Conservation (phyloP, 345 rosid species). For the Viola odorata region DNA sequence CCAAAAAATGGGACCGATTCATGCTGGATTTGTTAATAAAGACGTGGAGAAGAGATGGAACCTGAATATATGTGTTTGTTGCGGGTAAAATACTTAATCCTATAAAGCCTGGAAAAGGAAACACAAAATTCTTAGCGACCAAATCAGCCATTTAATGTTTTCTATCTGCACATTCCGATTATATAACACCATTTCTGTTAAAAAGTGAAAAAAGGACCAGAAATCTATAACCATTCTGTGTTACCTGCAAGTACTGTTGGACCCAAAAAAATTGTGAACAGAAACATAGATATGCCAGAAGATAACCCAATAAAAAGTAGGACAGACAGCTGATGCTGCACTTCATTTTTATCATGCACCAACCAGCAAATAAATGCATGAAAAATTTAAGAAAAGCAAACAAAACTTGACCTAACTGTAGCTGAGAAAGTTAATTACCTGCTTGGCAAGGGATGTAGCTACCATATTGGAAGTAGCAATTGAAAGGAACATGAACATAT, state of each 20-base stretch:
- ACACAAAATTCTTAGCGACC: neutral
- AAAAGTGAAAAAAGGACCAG: neutral
- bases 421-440: too few species aligned
- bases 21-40: too few species aligned
- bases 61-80: slow-evolving; percentile 23
- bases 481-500: slow-evolving; percentile 48
- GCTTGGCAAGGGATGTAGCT: slow-evolving; percentile 41
- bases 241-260: slow-evolving; percentile 72
- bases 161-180: neutral
- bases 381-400: neutral
- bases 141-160: neutral
- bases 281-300: slow-evolving; percentile 71
- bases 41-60: neutral
- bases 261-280: slow-evolving; percentile 65
- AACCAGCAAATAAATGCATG: too few species aligned
- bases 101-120: slow-evolving; percentile 10
- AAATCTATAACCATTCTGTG: slow-evolving; percentile 5
- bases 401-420: neutral
- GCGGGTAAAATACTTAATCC: slow-evolving; percentile 19
- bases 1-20: too few species aligned
- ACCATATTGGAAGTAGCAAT: slow-evolving; percentile 51
- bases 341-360: slow-evolving; percentile 65
- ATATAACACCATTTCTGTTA: neutral
- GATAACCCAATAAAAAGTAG: slow-evolving; percentile 59
- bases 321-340: slow-evolving; percentile 69